A percentile compares a stretch with the other conserved stretches of the same genome.
phyloP scores from a whole-genome alignment of 192 early-diverging fungal genomes.

The Spizellomyces sp. region DNA sequence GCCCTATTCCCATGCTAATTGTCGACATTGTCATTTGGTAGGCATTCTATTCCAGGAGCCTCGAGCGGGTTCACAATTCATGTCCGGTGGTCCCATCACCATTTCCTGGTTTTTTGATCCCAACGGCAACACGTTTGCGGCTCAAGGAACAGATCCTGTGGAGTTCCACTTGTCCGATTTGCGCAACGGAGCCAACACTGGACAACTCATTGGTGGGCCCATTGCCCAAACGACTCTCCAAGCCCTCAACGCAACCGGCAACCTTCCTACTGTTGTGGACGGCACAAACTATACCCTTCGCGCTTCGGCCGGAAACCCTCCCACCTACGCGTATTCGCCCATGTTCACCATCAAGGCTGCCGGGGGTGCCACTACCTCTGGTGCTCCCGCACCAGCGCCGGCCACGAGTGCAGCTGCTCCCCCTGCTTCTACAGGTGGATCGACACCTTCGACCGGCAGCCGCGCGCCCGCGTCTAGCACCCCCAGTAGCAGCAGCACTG shows the following conservation, averaged over 20 bases:
- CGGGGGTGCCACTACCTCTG: background rate
- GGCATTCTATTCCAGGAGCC: background rate
- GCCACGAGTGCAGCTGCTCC: background rate
- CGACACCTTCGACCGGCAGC: background rate
- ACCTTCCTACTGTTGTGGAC: background rate
- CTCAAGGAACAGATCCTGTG: background rate
- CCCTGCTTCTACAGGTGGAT: background rate
- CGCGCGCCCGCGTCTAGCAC: background rate
- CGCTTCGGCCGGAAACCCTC: background rate
- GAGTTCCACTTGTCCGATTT: background rate
- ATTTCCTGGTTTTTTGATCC: background rate
- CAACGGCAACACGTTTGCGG: background rate
- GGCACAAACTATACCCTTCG: background rate
- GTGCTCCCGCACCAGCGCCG: background rate
- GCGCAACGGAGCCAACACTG: slow-evolving; percentile 7
- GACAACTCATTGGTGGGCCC: background rate
- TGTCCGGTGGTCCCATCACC: background rate
- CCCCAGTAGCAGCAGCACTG: background rate
- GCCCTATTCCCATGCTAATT: no score
- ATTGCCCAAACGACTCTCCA: background rate
- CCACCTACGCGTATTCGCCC: background rate
- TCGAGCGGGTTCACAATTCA: background rate
- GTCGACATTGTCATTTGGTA: background rate
- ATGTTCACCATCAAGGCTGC: background rate
- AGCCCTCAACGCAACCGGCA: background rate